Evolutionary conservation across 495 filamentous ascomycete species (phyloP), one percentile per base, ranked within the genome.

Genomic region (Wilcoxina mikolae): DNA sequence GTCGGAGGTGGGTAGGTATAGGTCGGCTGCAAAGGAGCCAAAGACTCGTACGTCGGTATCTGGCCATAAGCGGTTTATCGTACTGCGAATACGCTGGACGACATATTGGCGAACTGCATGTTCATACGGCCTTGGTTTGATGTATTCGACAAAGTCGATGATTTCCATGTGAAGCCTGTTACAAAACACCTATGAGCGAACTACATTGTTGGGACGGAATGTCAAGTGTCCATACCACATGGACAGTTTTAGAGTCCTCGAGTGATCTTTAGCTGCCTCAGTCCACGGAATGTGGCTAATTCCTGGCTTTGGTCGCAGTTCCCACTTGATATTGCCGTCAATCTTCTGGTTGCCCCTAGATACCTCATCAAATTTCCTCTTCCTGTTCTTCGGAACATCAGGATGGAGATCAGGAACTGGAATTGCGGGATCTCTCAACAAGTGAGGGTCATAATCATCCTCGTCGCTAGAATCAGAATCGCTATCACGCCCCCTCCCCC

Each of bases 1-100:
- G 68, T 98, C 91, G 3, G 81, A 85, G 1, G 81, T 91, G 0
- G 91, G 91, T 3, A 98, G 76, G 64, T 95, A 96, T 11, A 95
- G 72, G 0, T 85, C 87, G 7, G 86, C 85, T 12, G 85, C 84
- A 60, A 87, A 98, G 0, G 91, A 96, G 15, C 91, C 91, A 68
- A 96, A 98, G 9, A 80, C 72, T 18, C 74, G 72, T 1, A 95
- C 67, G 35, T 80, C 71, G 22, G 78, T 74, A 35, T 77, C 74
- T 3, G 68, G 62, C 58, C 76, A 77, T 11, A 71, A 68, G 18
- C 51, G 68, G 31, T 71, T 69, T 58, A 87, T 74, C 3, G 74
- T 68, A 25, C 57, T 53, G 25, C 77, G 68, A 0, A 85, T 58
- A 17, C 90, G 76, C 3, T 76, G 63, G 1, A 96, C 69, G n/a